Base-by-base conservation (phyloP, 805 yeast genomes). In the Naumovozyma baii region DNA sequence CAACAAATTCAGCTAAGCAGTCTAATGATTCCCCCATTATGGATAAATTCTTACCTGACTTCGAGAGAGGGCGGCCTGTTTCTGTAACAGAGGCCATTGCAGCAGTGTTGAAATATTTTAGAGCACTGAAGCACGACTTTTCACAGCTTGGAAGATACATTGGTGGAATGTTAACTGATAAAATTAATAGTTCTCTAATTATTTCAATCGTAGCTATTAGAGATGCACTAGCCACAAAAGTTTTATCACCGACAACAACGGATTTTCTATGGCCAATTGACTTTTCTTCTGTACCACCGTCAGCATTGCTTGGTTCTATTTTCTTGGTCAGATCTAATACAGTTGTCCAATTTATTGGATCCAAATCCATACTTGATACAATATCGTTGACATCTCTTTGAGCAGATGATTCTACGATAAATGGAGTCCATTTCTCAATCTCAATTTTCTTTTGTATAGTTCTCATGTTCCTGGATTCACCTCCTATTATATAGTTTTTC, bases 361-460 rank as follows among this genome's bases (percentile, higher is more conserved):
- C 78, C 9, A 67, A 51, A 18, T 64, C 63, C 2, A 68, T 64
- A n/a, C 74, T 59, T 12, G 67, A 65, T 1, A 72, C 66, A 10
- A 82, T 69, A 32, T 68, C 69, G 49, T 75, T 74, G 3, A 77
- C 71, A 12, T 61, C 51, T 3, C 40, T 48, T 51, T 82, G 88
- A 2, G 77, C 57, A 1, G 55, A 54, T 1, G 62, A 54, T 0
- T 74, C 54, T 8, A 78, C 73, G n/a, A 74, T 72, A 15, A 72
- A 74, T 39, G 88, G 94, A 42, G 74, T 76, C 97, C 97, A 90
- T 17, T 64, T 64, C 47, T 88, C 97, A 35, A 66, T 64, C 37
- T 83, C 88, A 40, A 83, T 65, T 14, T 67, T 63, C 3, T 54
- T 54, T 4, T 72, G 64, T 19, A 84, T 59, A 4, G 59, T 55